Conservation (phyloP, 208 protist genomes). For the Leishmania turanica region DNA sequence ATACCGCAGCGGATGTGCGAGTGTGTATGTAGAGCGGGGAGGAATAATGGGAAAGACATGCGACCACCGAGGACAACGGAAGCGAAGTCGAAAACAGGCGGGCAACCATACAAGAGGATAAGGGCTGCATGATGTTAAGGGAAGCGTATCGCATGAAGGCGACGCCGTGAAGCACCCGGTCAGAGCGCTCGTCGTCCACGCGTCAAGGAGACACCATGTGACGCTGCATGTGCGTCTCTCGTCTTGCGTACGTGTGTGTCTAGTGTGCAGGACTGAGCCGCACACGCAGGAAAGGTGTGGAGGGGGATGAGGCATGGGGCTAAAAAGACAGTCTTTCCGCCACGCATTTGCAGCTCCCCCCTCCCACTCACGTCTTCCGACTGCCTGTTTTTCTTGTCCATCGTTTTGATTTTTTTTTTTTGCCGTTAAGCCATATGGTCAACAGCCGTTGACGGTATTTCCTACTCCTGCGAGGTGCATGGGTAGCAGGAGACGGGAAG, state of each 20-base stretch:
- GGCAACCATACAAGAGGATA: not conserved
- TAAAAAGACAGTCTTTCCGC: not conserved
- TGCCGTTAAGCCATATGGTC: not conserved
- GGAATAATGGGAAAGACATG: not conserved
- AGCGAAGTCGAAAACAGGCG: too few relatives aligned
- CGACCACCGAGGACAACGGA: too few relatives aligned
- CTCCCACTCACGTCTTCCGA: not conserved
- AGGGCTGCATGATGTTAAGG: not conserved
- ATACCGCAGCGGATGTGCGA: not conserved
- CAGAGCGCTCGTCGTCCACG: not conserved
- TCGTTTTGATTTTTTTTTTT: not conserved
- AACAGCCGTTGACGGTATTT: not conserved
- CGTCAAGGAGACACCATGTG: not conserved
- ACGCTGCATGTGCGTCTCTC: not conserved
- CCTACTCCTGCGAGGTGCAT: not conserved
- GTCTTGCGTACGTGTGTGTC: not conserved
- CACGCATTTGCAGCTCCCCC: not conserved
- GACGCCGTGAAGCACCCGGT: not conserved
- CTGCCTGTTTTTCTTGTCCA: not conserved
- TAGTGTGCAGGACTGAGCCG: not conserved
- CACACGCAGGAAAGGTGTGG: not conserved
- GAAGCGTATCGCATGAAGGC: not conserved
- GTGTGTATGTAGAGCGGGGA: not conserved
- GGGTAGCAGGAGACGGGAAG: not conserved
- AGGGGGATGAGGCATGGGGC: not conserved